Conservation (phyloP, 2,329 filamentous ascomycete species). For the Alternaria ethzedia region DNA sequence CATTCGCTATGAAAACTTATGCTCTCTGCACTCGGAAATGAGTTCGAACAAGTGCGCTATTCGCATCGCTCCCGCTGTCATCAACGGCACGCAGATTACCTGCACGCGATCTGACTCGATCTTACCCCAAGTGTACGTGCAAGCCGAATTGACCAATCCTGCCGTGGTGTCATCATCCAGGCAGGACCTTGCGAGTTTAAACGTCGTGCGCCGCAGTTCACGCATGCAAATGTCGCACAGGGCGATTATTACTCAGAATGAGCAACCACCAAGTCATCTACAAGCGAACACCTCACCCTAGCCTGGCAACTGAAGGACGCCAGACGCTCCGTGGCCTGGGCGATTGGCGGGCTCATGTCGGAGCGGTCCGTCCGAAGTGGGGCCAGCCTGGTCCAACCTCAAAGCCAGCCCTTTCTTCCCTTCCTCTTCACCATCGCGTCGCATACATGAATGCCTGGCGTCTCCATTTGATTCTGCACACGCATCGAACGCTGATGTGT, state of each 20-base stretch:
- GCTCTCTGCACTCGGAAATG: not conserved
- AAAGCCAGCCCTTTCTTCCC: not conserved
- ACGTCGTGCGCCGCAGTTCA: not conserved
- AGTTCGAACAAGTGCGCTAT: not conserved
- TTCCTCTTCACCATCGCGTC: not conserved
- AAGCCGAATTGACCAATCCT: not conserved
- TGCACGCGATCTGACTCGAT: not conserved
- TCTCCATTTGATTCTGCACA: accelerated
- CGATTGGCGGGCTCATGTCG: not conserved
- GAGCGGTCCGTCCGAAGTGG: not conserved
- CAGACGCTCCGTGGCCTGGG: not conserved
- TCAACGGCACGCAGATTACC: not conserved
- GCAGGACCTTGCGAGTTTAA: not conserved
- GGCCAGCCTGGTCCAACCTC: not conserved
- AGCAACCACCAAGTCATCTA: not conserved
- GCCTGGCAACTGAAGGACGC: not conserved
- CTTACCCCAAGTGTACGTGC: not conserved
- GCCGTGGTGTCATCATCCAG: not conserved
- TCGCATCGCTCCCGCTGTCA: not conserved
- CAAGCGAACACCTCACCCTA: not conserved
- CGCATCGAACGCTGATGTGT: not conserved
- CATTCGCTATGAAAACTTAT: not conserved
- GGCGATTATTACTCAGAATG: not conserved
- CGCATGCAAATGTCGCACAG: not conserved
- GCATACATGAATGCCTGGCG: not conserved